Evolutionary conservation across 2,329 filamentous ascomycete genomes (phyloP).

Genomic region (Tolypocladium ophioglossoides): DNA sequence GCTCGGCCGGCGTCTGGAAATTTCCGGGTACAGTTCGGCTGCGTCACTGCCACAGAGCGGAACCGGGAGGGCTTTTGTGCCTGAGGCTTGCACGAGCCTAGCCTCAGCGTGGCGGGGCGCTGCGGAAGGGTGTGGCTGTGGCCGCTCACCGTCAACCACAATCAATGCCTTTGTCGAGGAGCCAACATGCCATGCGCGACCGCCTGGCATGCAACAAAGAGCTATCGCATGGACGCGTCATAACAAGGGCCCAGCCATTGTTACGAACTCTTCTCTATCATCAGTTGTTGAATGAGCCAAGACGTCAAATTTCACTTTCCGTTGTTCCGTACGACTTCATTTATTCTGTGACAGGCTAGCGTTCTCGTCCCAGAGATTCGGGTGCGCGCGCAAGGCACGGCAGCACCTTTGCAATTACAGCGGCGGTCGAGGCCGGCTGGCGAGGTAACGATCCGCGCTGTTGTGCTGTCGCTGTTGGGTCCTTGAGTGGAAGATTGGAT

Average conservation of each 20-base stretch:
- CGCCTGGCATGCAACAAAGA: not conserved
- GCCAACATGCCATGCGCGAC: not conserved
- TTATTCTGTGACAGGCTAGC: slow-evolving; percentile 1
- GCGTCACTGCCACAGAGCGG: slow-evolving; percentile 15
- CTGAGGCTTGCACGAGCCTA: too few species aligned
- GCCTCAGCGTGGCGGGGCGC: slow-evolving; percentile 4
- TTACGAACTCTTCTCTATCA: not conserved
- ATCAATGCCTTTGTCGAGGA: not conserved
- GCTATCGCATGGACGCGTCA: not conserved
- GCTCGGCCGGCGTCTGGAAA: slow-evolving; percentile 14
- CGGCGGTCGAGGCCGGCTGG: not conserved
- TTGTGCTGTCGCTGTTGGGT: not conserved
- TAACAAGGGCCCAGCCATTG: not conserved
- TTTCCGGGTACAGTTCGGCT: slow-evolving; percentile 23
- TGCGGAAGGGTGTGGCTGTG: slow-evolving; percentile 2
- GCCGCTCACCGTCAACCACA: not conserved
- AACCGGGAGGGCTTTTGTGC: slow-evolving; percentile 10
- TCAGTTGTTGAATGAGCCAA: not conserved
- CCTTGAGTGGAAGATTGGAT: not conserved
- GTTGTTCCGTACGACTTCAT: not conserved
- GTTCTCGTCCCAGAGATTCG: not conserved
- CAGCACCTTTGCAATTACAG: not conserved
- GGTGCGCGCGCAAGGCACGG: not conserved
- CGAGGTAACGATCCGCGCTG: not conserved
- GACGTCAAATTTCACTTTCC: not conserved